Percentiles rank a stretch among this genome's conserved stretches.
phyloP scores from a whole-genome alignment of 1,284 basidiomycete genomes.

The Cutaneotrichosporon cavernicola region DNA sequence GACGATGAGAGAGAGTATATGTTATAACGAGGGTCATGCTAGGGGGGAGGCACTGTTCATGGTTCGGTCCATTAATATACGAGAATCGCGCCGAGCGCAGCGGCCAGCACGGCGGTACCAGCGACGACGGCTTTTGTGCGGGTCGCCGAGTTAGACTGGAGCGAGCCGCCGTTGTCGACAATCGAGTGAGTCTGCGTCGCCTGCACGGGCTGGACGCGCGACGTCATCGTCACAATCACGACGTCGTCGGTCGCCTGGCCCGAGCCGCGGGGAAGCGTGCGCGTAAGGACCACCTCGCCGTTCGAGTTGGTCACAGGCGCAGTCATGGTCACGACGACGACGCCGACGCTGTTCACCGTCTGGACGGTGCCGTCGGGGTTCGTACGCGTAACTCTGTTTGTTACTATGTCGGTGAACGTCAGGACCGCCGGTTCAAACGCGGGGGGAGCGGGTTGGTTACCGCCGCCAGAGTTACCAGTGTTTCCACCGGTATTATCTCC shows the following conservation, averaged over 20 bases:
- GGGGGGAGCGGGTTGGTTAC: neutral
- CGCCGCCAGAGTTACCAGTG: neutral
- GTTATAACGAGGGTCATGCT: neutral
- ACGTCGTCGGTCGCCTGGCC: neutral
- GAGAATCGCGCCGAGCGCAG: neutral
- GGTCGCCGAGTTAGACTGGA: neutral
- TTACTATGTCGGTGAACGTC: slow-evolving; percentile 6
- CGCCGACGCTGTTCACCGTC: neutral
- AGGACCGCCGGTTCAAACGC: neutral
- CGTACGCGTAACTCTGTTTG: slow-evolving; percentile 8
- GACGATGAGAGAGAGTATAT: too few relatives aligned
- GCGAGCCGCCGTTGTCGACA: slow-evolving; percentile 3
- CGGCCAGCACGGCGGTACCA: neutral
- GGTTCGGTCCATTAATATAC: neutral
- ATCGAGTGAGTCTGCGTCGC: neutral
- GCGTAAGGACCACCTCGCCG: slow-evolving; percentile 9
- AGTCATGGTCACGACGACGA: slow-evolving; percentile 6
- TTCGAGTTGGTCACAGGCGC: slow-evolving; percentile 3
- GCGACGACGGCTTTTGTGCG: neutral
- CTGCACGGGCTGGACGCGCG: neutral
- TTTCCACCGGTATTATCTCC: neutral
- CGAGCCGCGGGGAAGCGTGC: neutral
- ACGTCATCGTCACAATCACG: slow-evolving; percentile 7
- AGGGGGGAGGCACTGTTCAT: neutral
- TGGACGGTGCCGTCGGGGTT: slow-evolving; percentile 7